Percentiles rank a stretch among this genome's conserved stretches.
Evolutionary conservation across 1,139 yeast species (phyloP).

Genomic region (Pneumocystis jirovecii): DNA sequence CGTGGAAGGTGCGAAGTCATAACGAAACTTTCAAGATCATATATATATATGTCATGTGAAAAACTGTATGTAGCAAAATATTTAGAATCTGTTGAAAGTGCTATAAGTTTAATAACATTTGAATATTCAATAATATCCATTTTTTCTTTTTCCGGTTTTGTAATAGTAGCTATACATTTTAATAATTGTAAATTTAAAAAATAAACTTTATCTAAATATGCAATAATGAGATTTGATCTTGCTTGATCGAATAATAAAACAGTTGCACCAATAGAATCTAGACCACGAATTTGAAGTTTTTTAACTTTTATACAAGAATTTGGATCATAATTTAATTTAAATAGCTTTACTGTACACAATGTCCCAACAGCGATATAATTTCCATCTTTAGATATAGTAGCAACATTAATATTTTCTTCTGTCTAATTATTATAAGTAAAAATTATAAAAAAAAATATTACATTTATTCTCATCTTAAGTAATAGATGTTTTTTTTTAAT

Average conservation of each 20-base stretch:
- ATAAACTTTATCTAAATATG: constrained; percentile 54
- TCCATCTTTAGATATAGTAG: constrained; percentile 54
- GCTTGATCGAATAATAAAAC: constrained; percentile 28
- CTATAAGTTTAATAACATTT: constrained; percentile 37
- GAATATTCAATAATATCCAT: constrained; percentile 4
- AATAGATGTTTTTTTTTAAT: constrained; percentile 14
- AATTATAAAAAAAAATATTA: neutral
- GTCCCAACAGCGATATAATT: constrained; percentile 58
- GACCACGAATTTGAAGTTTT: constrained; percentile 22
- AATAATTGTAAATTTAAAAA: constrained; percentile 32
- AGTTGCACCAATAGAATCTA: constrained; percentile 43
- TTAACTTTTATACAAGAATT: constrained; percentile 12
- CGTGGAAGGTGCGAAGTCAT: constrained; percentile 28
- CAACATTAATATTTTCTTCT: constrained; percentile 66
- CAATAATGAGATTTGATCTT: constrained; percentile 35
- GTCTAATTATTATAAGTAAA: constrained; percentile 50
- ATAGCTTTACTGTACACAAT: neutral
- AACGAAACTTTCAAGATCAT: constrained; percentile 21
- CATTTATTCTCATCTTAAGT: constrained; percentile 17
- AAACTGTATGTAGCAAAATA: constrained; percentile 43
- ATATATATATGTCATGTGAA: constrained; percentile 52
- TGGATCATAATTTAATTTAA: neutral
- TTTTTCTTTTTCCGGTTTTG: neutral
- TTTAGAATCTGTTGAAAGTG: constrained; percentile 32
- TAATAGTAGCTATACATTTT: constrained; percentile 11